phyloP scores from a whole-genome alignment of 1,139 yeast genomes.

The Diutina scorzettiae region DNA sequence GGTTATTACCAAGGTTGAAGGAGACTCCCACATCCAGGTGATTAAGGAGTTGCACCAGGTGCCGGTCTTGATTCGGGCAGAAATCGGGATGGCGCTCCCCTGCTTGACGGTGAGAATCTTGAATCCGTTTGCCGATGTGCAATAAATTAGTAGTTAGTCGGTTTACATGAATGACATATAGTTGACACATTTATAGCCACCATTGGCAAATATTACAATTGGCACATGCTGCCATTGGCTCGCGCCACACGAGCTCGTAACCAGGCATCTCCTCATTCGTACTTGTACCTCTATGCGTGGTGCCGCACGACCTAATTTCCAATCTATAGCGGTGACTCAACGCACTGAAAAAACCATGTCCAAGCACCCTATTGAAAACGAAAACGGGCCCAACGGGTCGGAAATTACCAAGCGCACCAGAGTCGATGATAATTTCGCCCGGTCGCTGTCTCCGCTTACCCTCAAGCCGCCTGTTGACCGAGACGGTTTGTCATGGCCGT shows the following conservation, averaged over 20 bases:
- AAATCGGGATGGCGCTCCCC: slow-evolving; percentile 90
- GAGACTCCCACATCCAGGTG: slow-evolving; percentile 60
- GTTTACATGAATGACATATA: too few relatives aligned
- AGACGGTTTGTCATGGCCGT: slow-evolving; percentile 93
- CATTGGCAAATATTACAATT: too few relatives aligned
- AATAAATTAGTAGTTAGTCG: too few relatives aligned
- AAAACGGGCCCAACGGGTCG: background rate
- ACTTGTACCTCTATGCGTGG: too few relatives aligned
- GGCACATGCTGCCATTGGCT: too few relatives aligned
- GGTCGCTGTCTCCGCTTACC: slow-evolving; percentile 51
- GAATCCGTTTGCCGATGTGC: slow-evolving; percentile 55
- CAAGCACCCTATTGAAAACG: background rate
- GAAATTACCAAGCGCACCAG: background rate
- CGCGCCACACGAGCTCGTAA: too few relatives aligned
- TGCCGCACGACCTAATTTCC: too few relatives aligned
- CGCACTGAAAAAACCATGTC: too few relatives aligned
- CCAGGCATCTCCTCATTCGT: too few relatives aligned
- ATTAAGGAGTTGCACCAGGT: slow-evolving; percentile 66
- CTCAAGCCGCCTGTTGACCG: slow-evolving; percentile 76
- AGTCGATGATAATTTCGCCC: background rate
- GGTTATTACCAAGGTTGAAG: slow-evolving; percentile 49
- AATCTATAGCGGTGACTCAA: too few relatives aligned
- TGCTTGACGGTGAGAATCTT: slow-evolving; percentile 89
- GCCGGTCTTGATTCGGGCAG: slow-evolving; percentile 82
- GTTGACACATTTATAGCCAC: too few relatives aligned